Evolutionary conservation across 2,329 filamentous ascomycete genomes (phyloP).

Genomic region (Ascocoryne sarcoides): DNA sequence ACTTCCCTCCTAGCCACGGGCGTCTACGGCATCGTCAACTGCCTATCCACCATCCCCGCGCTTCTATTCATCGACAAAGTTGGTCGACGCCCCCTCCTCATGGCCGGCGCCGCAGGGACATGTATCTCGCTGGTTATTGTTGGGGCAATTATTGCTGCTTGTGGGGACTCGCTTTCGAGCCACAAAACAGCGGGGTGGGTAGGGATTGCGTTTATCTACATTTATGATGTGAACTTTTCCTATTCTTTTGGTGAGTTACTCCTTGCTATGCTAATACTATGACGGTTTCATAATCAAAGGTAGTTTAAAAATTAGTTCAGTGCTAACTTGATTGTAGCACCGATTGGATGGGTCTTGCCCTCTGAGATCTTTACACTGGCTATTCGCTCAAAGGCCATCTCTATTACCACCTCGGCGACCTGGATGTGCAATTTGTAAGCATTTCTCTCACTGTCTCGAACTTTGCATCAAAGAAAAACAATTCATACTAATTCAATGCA

Average conservation of each 20-base stretch:
- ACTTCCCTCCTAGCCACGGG: constrained; percentile 60
- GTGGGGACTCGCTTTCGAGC: constrained; percentile 36
- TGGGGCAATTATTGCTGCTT: constrained; percentile 42
- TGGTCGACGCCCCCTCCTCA: constrained; percentile 47
- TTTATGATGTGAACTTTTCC: constrained; percentile 39
- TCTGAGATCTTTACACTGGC: constrained; percentile 50
- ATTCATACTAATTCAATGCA: not conserved
- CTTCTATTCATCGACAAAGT: constrained; percentile 56
- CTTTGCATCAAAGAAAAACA: not conserved
- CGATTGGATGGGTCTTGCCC: constrained; percentile 47
- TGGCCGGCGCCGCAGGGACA: constrained; percentile 46
- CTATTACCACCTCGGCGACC: constrained; percentile 47
- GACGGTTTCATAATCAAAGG: no score
- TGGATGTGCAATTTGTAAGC: constrained; percentile 48
- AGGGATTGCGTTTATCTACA: constrained; percentile 48
- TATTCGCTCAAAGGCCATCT: constrained; percentile 52
- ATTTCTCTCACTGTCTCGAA: not conserved
- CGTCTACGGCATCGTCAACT: constrained; percentile 63
- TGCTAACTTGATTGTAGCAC: constrained; percentile 31
- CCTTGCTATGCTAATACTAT: no score
- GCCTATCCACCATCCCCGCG: constrained; percentile 51
- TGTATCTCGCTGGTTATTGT: constrained; percentile 46
- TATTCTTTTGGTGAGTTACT: constrained; percentile 14
- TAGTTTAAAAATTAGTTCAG: not conserved
- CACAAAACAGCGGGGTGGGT: constrained; percentile 47